Evolutionary conservation across 75 land plant species (phyloP), one percentile per base, ranked within the genome.

Genomic region (Larix kaempferi): DNA sequence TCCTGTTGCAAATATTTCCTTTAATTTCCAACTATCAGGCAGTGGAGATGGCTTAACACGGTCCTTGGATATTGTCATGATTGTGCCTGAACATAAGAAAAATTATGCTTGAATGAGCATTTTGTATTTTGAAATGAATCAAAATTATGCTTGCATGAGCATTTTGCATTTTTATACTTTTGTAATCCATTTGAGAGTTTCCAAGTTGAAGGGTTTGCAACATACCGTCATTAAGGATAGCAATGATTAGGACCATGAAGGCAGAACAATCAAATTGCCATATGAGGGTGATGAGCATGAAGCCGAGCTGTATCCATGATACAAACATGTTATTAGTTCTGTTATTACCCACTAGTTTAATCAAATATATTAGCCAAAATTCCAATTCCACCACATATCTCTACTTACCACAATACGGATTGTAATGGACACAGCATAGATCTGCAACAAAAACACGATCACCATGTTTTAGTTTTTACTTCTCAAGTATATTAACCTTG

Each of bases 371-470:
- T 49, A 10, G 12, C 54, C 54, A 49, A 12, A 10, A 49, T 10
- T 49, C 54, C 11, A 0, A 1, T 49, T 49, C 54, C 12, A 49
- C 54, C 54, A 49, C 54, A 49, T 11, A 10, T 49, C 54, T 60
- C 2, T 58, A 54, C 88, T 60, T 75, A 87, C 88, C 88, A 94
- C 98, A 33, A 94, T 93, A 85, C 98, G 95, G 66, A 94, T 93
- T 19, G 98, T 94, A 75, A 94, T 94, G 21, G 98, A 88, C 3
- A 94, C 91, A 8, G 98, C 98, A 73, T 94, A 94, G 56, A 94
- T 93, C 88, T 87, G 88, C 57, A 62, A 66, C 37, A 49, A 23
- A n/a, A 49, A 49, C 54, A 49, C 2, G 54, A 49, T 11, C 54
- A 49, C 54, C 54, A 49, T 49, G 54, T 49, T 49, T 49, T 49